Evolutionary conservation across 371 early-diverging fungal species (phyloP), one percentile per base, ranked within the genome.

Genomic region (Dichotomocladium elegans): DNA sequence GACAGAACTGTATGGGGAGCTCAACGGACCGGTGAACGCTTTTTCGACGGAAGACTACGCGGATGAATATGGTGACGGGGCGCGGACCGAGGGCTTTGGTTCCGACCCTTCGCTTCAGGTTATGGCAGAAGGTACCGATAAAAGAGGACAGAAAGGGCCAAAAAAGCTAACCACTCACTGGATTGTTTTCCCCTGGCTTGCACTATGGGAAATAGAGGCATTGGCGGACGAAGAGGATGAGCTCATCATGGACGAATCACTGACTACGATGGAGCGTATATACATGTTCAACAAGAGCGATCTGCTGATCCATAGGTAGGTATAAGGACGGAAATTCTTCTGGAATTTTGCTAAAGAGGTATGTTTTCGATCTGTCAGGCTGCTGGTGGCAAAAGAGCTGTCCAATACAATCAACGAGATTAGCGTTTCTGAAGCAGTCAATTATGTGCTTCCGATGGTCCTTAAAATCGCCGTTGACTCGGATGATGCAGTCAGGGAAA

Each of bases 401-500:
- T 56, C 77, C 26, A 61, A 55, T 26, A 53, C 70, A 21, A 53
- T 81, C 24, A 61, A 68, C 43, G 75, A 76, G 25, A 64, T 78
- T 14, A 60, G 58, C 12, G 59, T 70, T 14, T 35, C 58, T 26
- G 79, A 77, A 43, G 79, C 81, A 4, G 63, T 81, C 17, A 60
- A 73, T 47, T 61, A 68, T 46, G 68, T 78, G 9, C 30, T 81
- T 52, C 77, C 81, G 10, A 59, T 78, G 51, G 61, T 78, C 47
- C 58, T 70, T 21, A 65, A 64, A 35, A 56, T 81, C 17, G 69
- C 66, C 12, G 60, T 45, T 35, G 81, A 81, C 57, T 35, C 60
- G 35, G 79, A 81, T 48, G 80, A 78, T 42, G 63, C 65, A 14
- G 81, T 78, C 12, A 53, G 70, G 48, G 81, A 81, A 50, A 70